Conservation (phyloP, 805 yeast species). For the Saccharomycopsis babjevae region DNA sequence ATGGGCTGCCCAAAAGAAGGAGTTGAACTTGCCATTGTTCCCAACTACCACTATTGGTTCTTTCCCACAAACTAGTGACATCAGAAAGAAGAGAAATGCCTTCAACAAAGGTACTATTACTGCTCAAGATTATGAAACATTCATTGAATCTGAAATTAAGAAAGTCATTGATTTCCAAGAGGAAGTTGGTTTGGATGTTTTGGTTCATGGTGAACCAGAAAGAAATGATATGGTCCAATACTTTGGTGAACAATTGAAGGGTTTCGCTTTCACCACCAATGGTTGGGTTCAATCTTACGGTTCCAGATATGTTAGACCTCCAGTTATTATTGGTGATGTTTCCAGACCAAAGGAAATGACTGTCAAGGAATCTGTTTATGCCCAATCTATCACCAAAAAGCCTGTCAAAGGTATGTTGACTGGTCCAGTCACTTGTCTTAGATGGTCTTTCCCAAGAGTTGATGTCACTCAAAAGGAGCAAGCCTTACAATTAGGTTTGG, state of each 20-base stretch:
- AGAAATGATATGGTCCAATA: conserved; percentile 99
- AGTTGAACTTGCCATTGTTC: conserved; percentile 90
- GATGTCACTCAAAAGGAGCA: conserved; percentile 89
- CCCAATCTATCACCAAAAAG: conserved; percentile 89
- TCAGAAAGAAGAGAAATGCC: conserved; percentile 97
- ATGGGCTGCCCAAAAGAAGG: conserved; percentile 72
- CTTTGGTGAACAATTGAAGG: conserved; percentile 98
- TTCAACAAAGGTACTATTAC: conserved; percentile 94
- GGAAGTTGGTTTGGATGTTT: conserved; percentile 94
- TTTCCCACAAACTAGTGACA: conserved; percentile 99
- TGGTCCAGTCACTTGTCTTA: conserved; percentile 98
- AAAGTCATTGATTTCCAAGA: conserved; percentile 97
- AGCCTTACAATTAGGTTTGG: conserved; percentile 94
- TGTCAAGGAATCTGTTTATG: conserved; percentile 97
- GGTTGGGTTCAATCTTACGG: conserved; percentile 99
- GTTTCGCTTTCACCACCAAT: conserved; percentile 96
- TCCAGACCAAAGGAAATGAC: conserved; percentile 98
- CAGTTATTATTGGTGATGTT: conserved; percentile 97
- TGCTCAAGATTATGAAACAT: conserved; percentile 89
- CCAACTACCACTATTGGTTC: conserved; percentile 99
- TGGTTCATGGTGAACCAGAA: conserved; percentile 99
- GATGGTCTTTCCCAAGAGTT: conserved; percentile 99
- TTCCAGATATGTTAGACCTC: conserved; percentile 99
- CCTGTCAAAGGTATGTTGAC: conserved; percentile 99
- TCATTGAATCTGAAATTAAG: conserved; percentile 95